Base-by-base conservation (phyloP, 2,329 filamentous ascomycete genomes). In the Xylariaceae sp. region DNA sequence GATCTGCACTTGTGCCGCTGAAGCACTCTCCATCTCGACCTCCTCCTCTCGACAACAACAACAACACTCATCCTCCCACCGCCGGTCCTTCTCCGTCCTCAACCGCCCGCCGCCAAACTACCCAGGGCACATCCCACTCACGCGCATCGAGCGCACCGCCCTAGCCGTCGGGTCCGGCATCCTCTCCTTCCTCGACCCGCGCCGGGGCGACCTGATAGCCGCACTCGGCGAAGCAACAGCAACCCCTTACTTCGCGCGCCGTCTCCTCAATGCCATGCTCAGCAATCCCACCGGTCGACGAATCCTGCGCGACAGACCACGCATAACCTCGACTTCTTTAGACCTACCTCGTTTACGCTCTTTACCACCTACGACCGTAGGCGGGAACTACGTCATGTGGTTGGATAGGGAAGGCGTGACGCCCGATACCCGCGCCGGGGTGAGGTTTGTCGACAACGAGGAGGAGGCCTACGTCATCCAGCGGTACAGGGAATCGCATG, bases 381-480 rank as follows among this genome's bases (percentile, higher is more conserved):
- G 93, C 20, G 79, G 80, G 37, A 83, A 85, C 40, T 98, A 97
- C 68, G 87, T 84, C 7, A 77, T 75, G 42, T 98, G 93, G 92
- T 77, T 97, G n/a, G 90, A 96, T 67, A 80, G 87, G 37, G 93
- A 98, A 67, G 88, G 88, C 50, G 92, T 98, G 12, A 87, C 87
- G 7, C 93, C 93, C 1, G 93, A 98, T 66, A 95, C 92, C 6
- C 82, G 93, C 37, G 75, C 85, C 33, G 65, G 68, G 2, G 93
- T 98, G 33, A 82, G 87, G 42, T 97, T 95, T 70, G 90, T 98
- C 51, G 91, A 97, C 66, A 85, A 97, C 63, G 84, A 86, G 57
- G 93, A 98, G 69, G 95, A 91, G 65, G 93, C 93, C 27, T 98
- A 97, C 71, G 93, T 97, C 16, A 94, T 98, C 87, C 93, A 97